Base-by-base conservation (phyloP, 306 rosid genomes). In the Quercus aquifolioides region DNA sequence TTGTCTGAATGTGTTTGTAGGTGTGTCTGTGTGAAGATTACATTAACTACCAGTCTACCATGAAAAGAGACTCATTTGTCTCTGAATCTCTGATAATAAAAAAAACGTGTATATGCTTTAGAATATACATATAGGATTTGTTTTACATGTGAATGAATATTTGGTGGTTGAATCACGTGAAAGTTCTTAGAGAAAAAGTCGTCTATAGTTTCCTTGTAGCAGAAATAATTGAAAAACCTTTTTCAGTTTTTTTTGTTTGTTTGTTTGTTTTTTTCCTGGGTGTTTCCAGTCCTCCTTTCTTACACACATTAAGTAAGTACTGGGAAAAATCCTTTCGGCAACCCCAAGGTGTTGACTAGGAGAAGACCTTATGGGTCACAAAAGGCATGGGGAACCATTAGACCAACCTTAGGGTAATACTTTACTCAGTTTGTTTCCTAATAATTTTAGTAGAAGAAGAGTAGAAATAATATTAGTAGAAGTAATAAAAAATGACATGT, bases 231-330 rank as follows among this genome's bases (percentile, higher is more conserved):
- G 33, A 30, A 18, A 18, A 65, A 18, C 23, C 14, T 65, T 19
- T 65, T 9, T 9, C 4, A 15, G 14, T 3, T 3, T 58, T 20
- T 46, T 12, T 49, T 31, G 4, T 31, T 30, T 30, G 5, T 33
- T 28, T 4, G 0, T 4, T 23, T n/a, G 3, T 57, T 7, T 46
- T 3, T 46, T 5, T 0, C 0, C 3, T 43, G 4, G 0, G 15
- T 46, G 52, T 38, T 38, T 38, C 9, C 54, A 12, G 54, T 49
- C 54, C 54, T 13, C 5, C 17, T 13, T 17, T 49, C 17, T 49
- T 13, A 49, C 54, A 49, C 54, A 49, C 1, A 49, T 13, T 10
- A 15, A 4, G 17, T 49, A 49, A 12, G 13, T 49, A 12, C 15
- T 13, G 54, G 54, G 17, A 49, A 38, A 38, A 38, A 49, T 49